Evolutionary conservation across 192 early-diverging fungal genomes (phyloP), one percentile per base, ranked within the genome.

Genomic region (Entomortierella lignicola): DNA sequence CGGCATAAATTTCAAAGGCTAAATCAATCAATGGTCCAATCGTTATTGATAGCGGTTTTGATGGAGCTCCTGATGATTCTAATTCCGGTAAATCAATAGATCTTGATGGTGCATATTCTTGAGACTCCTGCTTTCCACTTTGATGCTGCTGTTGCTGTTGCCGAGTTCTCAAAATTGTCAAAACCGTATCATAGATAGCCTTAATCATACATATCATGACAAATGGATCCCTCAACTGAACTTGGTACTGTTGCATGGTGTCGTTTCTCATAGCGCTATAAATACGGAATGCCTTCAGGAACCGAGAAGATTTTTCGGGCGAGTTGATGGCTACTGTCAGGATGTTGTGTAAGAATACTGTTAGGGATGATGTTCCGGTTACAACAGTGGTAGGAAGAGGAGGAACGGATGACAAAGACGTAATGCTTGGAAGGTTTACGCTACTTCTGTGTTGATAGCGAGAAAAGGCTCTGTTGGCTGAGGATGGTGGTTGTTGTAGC

Each of bases 201-300:
- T 74, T 74, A 39, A 74, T 59, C 34, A 74, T 48, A 37, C 71
- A 74, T 8, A 63, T 74, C 57, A 74, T 59, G 7, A 74, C 71
- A 60, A 74, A 66, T 4, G 71, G 71, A 61, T 74, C 71, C 10
- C 71, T 32, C 4, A 74, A 30, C 21, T 66, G 63, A 0, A 48
- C 37, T 17, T 74, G 71, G 12, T 60, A 74, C 3, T 60, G 63
- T 8, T 57, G 30, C 42, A 63, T 15, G 0, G 63, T 56, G 8
- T 74, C 71, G 30, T 63, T 57, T 41, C 71, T 56, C 71, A 74
- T 74, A 4, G 57, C 27, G 20, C 63, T 52, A 23, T 74, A 74
- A 12, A 74, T 51, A 39, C 47, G 30, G 50, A 66, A 60, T 3
- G 71, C 71, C 39, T 74, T 74, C 21, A 66, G 55, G 47, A 42